These are phyloP conservation scores for Mucor ambiguus DNA, from an alignment of 371 early-diverging fungal genomes.

Conservation along the genomic window DNA sequence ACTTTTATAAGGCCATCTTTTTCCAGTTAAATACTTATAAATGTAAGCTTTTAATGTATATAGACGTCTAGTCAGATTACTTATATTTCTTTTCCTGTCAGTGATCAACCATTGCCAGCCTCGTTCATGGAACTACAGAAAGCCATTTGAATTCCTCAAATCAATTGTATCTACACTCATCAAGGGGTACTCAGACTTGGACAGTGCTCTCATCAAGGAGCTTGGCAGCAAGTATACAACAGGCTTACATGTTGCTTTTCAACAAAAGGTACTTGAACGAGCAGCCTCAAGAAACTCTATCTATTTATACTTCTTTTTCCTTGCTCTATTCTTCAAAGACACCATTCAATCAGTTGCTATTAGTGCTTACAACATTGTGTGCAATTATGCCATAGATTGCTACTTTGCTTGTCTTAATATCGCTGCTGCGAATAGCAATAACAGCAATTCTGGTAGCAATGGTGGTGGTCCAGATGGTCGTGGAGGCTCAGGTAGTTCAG, in stretches of 20 bases:
- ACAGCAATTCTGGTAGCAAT: too few species aligned
- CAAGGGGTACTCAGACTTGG: background rate
- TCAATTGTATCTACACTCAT: background rate
- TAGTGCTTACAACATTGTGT: background rate
- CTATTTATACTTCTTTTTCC: background rate
- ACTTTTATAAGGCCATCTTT: background rate
- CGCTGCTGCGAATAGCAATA: background rate
- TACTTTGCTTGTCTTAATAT: too few species aligned
- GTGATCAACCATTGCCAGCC: background rate
- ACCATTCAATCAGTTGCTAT: background rate
- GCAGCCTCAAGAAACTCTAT: background rate
- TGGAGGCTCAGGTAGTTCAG: background rate
- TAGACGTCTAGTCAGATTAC: too few species aligned
- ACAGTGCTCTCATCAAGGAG: background rate
- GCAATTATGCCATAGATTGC: background rate
- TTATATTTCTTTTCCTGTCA: too few species aligned
- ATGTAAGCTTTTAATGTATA: background rate
- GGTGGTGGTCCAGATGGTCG: background rate
- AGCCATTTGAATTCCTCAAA: background rate
- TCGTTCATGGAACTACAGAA: background rate
- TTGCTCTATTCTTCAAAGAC: background rate
- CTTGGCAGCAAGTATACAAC: background rate
- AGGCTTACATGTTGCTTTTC: background rate
- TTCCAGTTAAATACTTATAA: background rate
- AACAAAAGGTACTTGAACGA: background rate